A percentile compares a stretch with the other conserved stretches of the same genome.
Conservation (phyloP, 78 protist genomes). For the slime mould (Dictyostelium discoideum) region DNA sequence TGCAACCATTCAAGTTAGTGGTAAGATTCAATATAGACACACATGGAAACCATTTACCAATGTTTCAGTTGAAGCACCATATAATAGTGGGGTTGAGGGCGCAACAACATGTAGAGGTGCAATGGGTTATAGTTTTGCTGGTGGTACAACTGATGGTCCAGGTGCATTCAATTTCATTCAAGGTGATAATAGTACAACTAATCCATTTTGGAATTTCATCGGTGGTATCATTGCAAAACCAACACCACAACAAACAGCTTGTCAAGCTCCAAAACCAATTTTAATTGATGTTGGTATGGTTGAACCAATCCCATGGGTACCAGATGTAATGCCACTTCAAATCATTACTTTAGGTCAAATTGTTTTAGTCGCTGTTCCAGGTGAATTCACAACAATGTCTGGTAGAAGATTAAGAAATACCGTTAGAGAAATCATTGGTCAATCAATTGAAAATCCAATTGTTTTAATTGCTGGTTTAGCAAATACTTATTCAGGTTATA, state of each 20-base stretch:
- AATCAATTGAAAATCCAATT: conserved; percentile 42
- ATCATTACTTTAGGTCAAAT: conserved; percentile 83
- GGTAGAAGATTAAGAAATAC: conserved; percentile 85
- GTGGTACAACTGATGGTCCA: conserved; percentile 92
- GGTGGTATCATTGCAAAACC: conserved; percentile 72
- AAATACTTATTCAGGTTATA: conserved; percentile 84
- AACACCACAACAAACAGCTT: conserved; percentile 68
- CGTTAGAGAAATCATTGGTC: conserved; percentile 37
- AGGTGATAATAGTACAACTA: conserved; percentile 70
- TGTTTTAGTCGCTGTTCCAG: conserved; percentile 85
- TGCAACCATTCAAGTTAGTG: conserved; percentile 35
- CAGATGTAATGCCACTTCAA: conserved; percentile 81
- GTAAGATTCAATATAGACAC: conserved; percentile 66
- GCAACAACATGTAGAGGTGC: conserved; percentile 83
- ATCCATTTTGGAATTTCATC: conserved; percentile 82
- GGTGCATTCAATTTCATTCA: conserved; percentile 88
- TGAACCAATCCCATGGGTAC: conserved; percentile 69
- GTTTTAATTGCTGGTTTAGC: conserved; percentile 83
- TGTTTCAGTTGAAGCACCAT: conserved; percentile 47
- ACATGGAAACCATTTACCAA: conserved; percentile 69
- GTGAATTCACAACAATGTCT: conserved; percentile 91
- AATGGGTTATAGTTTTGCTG: conserved; percentile 90
- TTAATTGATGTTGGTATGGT: conserved; percentile 83
- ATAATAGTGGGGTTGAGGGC: background rate
- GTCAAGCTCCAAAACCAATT: conserved; percentile 90